Evolutionary conservation across 768 basidiomycete genomes (phyloP).

Genomic region (Strobilomyces dryophilus): DNA sequence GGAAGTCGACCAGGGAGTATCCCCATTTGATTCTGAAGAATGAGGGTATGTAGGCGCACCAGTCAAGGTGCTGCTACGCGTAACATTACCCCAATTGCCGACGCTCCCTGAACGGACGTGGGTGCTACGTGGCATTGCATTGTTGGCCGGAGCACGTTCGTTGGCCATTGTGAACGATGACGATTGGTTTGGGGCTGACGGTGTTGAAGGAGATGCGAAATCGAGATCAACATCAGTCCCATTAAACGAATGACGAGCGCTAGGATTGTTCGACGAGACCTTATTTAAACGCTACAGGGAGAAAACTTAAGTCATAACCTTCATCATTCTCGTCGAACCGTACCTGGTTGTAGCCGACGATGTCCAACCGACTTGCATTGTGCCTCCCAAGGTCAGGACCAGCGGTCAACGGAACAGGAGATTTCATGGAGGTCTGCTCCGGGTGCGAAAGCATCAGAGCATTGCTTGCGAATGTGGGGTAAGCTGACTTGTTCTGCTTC

Average conservation of each 20-base stretch:
- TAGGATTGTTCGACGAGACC: slow-evolving; percentile 44
- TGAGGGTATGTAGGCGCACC: slow-evolving; percentile 50
- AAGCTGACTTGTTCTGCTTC: slow-evolving; percentile 83
- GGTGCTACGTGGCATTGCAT: slow-evolving; percentile 43
- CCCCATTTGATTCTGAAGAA: slow-evolving; percentile 48
- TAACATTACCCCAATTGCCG: slow-evolving; percentile 70
- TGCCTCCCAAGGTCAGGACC: slow-evolving; percentile 83
- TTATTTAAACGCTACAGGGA: slow-evolving; percentile 43
- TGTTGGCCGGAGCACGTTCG: slow-evolving; percentile 34
- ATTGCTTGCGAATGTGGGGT: slow-evolving; percentile 55
- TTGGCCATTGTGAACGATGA: slow-evolving; percentile 37
- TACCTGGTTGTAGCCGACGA: slow-evolving; percentile 71
- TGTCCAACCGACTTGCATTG: slow-evolving; percentile 64
- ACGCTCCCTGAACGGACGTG: slow-evolving; percentile 78
- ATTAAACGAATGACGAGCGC: slow-evolving; percentile 70
- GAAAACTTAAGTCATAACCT: slow-evolving; percentile 16
- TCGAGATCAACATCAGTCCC: slow-evolving; percentile 63
- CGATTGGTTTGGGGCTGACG: slow-evolving; percentile 42
- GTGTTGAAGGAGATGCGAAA: slow-evolving; percentile 54
- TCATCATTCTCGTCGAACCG: slow-evolving; percentile 15
- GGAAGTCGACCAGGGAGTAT: slow-evolving; percentile 56
- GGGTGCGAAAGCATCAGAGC: slow-evolving; percentile 46
- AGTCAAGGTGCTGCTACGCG: slow-evolving; percentile 49
- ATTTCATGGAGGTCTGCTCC: slow-evolving; percentile 59
- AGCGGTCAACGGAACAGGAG: slow-evolving; percentile 78